These are phyloP conservation scores for Aspergillus novoparasiticus DNA, from an alignment of 2,329 filamentous ascomycete species.

Conservation along the genomic window DNA sequence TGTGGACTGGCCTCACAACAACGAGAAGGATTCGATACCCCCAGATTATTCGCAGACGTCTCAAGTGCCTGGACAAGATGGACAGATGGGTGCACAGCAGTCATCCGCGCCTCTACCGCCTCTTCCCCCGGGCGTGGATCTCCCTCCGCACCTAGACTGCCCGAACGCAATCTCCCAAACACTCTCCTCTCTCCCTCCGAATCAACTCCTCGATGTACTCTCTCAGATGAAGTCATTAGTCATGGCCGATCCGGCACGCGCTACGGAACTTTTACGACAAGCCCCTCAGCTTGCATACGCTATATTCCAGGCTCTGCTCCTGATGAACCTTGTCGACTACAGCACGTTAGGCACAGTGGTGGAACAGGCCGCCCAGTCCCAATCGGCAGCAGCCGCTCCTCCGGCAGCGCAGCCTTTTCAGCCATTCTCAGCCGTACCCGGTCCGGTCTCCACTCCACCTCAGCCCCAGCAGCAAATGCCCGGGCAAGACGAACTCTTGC, in stretches of 20 bases:
- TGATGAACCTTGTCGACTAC: slow-evolving; percentile 90
- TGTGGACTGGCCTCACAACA: slow-evolving; percentile 95
- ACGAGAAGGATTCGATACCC: slow-evolving; percentile 68
- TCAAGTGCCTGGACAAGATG: slow-evolving; percentile 40
- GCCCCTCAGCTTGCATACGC: slow-evolving; percentile 93
- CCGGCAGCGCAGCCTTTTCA: slow-evolving; percentile 41
- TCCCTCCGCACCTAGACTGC: slow-evolving; percentile 79
- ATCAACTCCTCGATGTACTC: slow-evolving; percentile 90
- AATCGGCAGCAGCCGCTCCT: slow-evolving; percentile 42
- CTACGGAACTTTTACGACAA: slow-evolving; percentile 81
- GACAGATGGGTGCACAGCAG: slow-evolving; percentile 40
- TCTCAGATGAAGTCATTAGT: slow-evolving; percentile 91
- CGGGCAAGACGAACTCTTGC: slow-evolving; percentile 73
- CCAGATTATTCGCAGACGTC: slow-evolving; percentile 51
- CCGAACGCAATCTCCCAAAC: slow-evolving; percentile 92
- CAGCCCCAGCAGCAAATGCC: slow-evolving; percentile 52
- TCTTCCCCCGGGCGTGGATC: slow-evolving; percentile 80
- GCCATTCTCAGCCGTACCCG: slow-evolving; percentile 40
- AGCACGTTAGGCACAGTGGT: slow-evolving; percentile 80
- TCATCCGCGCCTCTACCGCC: slow-evolving; percentile 67
- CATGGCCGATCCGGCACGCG: slow-evolving; percentile 77
- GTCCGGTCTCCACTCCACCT: slow-evolving; percentile 57
- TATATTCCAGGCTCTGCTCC: slow-evolving; percentile 88
- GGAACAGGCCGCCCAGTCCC: slow-evolving; percentile 58
- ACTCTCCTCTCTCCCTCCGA: slow-evolving; percentile 79